Percentiles rank a stretch among this genome's conserved stretches.
phyloP scores from a whole-genome alignment of 1,139 yeast species.

The Hanseniaspora uvarum region DNA sequence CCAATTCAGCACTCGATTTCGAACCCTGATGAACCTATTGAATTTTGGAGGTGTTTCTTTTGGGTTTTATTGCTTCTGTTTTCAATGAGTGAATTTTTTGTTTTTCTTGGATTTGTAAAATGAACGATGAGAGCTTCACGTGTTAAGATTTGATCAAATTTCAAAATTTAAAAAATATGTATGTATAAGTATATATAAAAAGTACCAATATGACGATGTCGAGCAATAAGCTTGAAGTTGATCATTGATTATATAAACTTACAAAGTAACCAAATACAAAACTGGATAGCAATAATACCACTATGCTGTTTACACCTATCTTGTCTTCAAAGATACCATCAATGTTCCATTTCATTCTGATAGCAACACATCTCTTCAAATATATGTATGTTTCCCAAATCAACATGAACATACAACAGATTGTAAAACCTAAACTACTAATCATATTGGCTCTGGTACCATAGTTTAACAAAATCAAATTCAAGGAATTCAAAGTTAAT shows the following conservation, averaged over 20 bases:
- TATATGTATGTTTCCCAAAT: slow-evolving; percentile 65
- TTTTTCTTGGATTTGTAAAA: not conserved
- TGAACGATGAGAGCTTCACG: too few relatives aligned
- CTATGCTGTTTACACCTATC: slow-evolving; percentile 45
- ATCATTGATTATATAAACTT: slow-evolving; percentile 34
- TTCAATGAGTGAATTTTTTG: too few relatives aligned
- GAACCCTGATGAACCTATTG: too few relatives aligned
- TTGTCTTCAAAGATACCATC: slow-evolving; percentile 63
- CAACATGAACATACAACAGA: slow-evolving; percentile 66
- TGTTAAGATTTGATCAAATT: too few relatives aligned
- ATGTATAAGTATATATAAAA: too few relatives aligned
- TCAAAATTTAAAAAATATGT: too few relatives aligned
- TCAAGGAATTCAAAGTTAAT: slow-evolving; percentile 61
- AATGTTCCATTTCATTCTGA: slow-evolving; percentile 71
- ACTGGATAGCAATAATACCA: slow-evolving; percentile 35
- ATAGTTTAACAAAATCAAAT: slow-evolving; percentile 58
- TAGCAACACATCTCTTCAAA: slow-evolving; percentile 71
- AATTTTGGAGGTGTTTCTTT: too few relatives aligned
- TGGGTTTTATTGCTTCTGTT: too few relatives aligned
- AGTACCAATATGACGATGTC: not conserved
- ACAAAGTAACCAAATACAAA: slow-evolving; percentile 67
- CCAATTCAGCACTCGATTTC: too few relatives aligned
- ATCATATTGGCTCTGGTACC: slow-evolving; percentile 59
- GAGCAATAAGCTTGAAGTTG: not conserved
- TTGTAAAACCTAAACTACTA: slow-evolving; percentile 82